These are phyloP conservation scores for Metschnikowia kunwiensis DNA, from an alignment of 805 yeast genomes.

Conservation along the genomic window DNA sequence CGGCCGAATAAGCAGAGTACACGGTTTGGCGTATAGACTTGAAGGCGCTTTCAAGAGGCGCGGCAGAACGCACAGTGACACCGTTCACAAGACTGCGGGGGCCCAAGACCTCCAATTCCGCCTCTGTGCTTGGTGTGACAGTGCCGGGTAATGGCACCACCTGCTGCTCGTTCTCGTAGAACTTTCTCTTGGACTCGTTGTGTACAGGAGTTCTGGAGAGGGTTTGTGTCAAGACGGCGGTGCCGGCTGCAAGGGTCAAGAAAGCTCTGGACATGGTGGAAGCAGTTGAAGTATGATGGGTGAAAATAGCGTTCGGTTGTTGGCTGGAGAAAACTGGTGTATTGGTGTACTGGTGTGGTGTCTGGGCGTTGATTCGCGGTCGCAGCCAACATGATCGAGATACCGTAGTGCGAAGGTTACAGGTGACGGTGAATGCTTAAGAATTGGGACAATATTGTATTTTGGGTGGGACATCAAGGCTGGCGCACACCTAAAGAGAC, in stretches of 20 bases:
- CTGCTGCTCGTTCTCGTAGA: slow-evolving; percentile 49
- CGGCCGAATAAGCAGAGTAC: slow-evolving; percentile 25
- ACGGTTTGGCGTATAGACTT: slow-evolving; percentile 46
- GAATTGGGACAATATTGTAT: no score
- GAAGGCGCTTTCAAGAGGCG: slow-evolving; percentile 47
- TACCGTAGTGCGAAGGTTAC: no score
- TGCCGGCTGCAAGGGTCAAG: slow-evolving; percentile 4
- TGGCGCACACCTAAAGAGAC: no score
- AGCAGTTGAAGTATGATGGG: no score
- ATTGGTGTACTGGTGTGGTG: no score
- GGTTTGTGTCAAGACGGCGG: slow-evolving; percentile 1
- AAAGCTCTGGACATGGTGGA: slow-evolving; percentile 11
- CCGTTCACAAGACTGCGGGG: slow-evolving; percentile 52
- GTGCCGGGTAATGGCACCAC: slow-evolving; percentile 53
- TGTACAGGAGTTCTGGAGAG: slow-evolving; percentile 6
- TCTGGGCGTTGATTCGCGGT: no score
- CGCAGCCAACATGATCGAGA: no score
- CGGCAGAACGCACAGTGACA: slow-evolving; percentile 52
- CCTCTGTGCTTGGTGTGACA: slow-evolving; percentile 39
- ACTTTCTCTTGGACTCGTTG: slow-evolving; percentile 33
- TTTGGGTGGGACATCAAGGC: no score
- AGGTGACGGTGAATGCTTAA: no score
- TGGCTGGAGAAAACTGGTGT: no score
- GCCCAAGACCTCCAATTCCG: slow-evolving; percentile 44
- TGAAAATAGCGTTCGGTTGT: no score